Evolutionary conservation across 2,329 filamentous ascomycete genomes (phyloP).

Genomic region (Akanthomyces lecanii): DNA sequence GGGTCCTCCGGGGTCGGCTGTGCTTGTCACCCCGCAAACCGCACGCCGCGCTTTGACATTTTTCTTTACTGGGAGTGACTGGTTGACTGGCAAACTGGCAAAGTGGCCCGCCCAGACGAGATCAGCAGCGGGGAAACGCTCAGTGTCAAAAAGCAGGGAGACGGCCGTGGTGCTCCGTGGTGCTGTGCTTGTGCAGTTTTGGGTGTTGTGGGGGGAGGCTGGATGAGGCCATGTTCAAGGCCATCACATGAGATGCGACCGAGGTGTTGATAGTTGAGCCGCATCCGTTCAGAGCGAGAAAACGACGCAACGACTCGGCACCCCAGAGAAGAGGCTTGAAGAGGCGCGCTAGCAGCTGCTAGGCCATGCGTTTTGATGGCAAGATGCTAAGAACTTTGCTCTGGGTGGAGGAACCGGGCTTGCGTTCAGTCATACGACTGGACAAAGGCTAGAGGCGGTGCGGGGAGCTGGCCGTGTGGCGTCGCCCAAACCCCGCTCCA

Average conservation of each 20-base stretch:
- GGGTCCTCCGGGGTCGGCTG: conserved; percentile 2
- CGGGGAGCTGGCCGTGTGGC: conserved; percentile 8
- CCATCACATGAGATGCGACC: not conserved
- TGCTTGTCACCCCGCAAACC: not conserved
- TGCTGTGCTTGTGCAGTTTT: not conserved
- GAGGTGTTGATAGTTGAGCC: conserved; percentile 9
- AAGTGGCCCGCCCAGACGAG: not conserved
- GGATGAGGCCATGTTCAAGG: not conserved
- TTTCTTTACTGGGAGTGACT: too few species aligned
- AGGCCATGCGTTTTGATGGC: not conserved
- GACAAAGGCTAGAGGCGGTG: not conserved
- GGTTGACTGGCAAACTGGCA: too few species aligned
- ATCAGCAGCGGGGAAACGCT: not conserved
- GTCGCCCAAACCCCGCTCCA: conserved; percentile 8
- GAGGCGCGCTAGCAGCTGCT: conserved; percentile 1
- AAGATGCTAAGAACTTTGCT: not conserved
- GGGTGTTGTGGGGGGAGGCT: not conserved
- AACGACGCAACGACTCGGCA: not conserved
- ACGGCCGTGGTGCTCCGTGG: too few species aligned
- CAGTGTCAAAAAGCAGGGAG: not conserved
- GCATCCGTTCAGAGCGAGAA: not conserved
- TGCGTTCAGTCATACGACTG: not conserved
- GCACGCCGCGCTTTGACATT: conserved; percentile 1
- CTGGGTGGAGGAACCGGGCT: not conserved
- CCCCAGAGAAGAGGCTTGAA: not conserved